Evolutionary conservation across 805 yeast genomes (phyloP), one percentile per base, ranked within the genome.

Genomic region (Lipomyces yamadae): DNA sequence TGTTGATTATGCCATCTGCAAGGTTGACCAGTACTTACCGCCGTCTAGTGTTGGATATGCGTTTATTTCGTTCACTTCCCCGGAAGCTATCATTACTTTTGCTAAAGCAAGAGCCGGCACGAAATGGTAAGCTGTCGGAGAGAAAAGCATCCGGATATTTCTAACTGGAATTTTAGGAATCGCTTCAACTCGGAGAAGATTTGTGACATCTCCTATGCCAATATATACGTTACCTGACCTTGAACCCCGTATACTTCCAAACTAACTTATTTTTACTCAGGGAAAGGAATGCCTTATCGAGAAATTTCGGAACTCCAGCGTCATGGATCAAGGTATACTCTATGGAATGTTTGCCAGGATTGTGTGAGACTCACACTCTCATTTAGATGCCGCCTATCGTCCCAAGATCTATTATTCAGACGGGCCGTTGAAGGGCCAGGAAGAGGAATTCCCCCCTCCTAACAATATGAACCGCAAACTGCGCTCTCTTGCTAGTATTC

Each of bases 131-230:
- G 56, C 37, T 7, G 30, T 42, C n/a, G 7, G 4, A 24, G 7
- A 15, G 24, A 42, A 24, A 15, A 42, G 8, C 24, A 18, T n/a
- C 24, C 3, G 6, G 3, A 42, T 42, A 15, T 3, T 42, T 42
- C 48, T 42, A 24, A 42, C n/a, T 8, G 3, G 48, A n/a, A 48
- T 37, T 35, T 52, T 10, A 72, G 75, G 83, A 78, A 77, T 67
- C 75, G 77, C 53, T 80, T 81, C 73, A 81, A 81, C 68, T 83
- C 86, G 0, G 84, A 81, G 39, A 84, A 84, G 70, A 76, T 81
- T 30, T 83, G 86, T 68, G 86, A 83, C 61, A 74, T 84, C 54
- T 81, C 84, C 3, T 85, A 81, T 69, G 87, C 87, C 7, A 81
- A 81, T 67, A 79, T 84, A 69, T 73, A 76, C 60, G 77, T 69